Base-by-base conservation (phyloP, 1,284 basidiomycete species). In the Cystobasidium sp. region DNA sequence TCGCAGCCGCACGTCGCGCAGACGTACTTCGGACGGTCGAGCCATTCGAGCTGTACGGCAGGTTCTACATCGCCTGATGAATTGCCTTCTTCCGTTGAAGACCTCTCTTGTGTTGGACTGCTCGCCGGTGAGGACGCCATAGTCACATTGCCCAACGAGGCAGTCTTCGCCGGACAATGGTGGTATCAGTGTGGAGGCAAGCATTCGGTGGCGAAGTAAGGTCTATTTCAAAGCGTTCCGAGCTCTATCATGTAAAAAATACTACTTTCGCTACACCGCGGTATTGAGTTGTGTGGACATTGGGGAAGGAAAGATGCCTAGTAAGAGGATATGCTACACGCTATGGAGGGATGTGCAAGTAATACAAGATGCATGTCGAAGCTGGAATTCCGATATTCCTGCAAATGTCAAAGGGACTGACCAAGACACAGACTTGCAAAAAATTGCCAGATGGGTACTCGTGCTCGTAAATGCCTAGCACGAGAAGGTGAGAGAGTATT, bases 1-100 rank as follows among this genome's bases (percentile, higher is more conserved):
- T 80, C 77, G 31, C 78, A 73, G 1, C 80, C 80, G 61, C 80
- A 81, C 8, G 73, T 75, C 12, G 76, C 78, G 55, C 80, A 81
- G 18, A 77, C 63, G 73, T 79, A 81, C 65, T 76, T 78, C 3
- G 80, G 79, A 10, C 75, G 62, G 51, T 72, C 69, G 51, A 70
- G 63, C 55, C 69, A 71, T n/a, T 59, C 64, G 43, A 75, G 68
- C 55, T 66, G 64, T 1, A 43, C 39, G 18, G 51, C 51, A 52
- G 51, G 64, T 37, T 53, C 51, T 16, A 10, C 10, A 18, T 41
- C 64, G 64, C 31, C 37, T 18, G 51, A n/a, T 12, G 39, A n/a
- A 39, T 37, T 66, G 51, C 39, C 47, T 41, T 43, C 47, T 43
- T 43, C 49, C 9, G n/a, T 16, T n/a, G 12, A 9, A 2, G 31